These are phyloP conservation scores for Crataegus laevigata DNA, from an alignment of 306 rosid species.

Conservation along the genomic window DNA sequence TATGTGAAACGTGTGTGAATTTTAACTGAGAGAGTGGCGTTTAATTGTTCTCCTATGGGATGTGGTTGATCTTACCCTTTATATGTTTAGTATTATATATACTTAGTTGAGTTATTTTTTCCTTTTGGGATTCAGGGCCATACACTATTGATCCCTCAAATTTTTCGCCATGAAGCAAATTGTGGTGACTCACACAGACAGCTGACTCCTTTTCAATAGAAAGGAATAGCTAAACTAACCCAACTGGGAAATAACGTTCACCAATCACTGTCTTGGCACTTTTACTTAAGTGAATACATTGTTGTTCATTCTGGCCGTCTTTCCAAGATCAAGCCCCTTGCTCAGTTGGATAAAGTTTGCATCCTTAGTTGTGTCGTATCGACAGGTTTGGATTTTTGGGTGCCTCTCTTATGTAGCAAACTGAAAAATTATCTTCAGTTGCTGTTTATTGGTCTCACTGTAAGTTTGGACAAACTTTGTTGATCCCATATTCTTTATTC, in stretches of 20 bases:
- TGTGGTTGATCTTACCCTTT: no score
- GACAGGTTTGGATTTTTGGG: conserved; percentile 29
- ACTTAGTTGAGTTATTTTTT: no score
- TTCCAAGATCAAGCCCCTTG: conserved; percentile 32
- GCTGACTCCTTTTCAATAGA: neutral
- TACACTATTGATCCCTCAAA: no score
- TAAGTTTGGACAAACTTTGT: neutral
- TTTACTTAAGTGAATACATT: no score
- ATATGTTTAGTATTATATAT: no score
- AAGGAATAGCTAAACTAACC: neutral
- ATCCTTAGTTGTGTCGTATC: conserved; percentile 38
- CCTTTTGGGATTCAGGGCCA: no score
- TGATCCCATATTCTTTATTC: neutral
- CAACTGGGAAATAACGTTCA: no score
- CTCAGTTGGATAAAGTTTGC: conserved; percentile 36
- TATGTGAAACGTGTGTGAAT: no score
- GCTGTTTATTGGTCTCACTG: conserved; percentile 35
- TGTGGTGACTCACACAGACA: neutral
- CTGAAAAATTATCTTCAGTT: conserved; percentile 26
- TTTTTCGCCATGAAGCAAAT: no score
- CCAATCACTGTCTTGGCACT: no score
- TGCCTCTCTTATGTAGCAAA: conserved; percentile 34
- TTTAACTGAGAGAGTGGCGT: no score
- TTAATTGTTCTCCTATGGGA: no score
- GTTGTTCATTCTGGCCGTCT: conserved; percentile 33